phyloP scores from a whole-genome alignment of 2,329 filamentous ascomycete genomes.

The Zopfia rhizophila region DNA sequence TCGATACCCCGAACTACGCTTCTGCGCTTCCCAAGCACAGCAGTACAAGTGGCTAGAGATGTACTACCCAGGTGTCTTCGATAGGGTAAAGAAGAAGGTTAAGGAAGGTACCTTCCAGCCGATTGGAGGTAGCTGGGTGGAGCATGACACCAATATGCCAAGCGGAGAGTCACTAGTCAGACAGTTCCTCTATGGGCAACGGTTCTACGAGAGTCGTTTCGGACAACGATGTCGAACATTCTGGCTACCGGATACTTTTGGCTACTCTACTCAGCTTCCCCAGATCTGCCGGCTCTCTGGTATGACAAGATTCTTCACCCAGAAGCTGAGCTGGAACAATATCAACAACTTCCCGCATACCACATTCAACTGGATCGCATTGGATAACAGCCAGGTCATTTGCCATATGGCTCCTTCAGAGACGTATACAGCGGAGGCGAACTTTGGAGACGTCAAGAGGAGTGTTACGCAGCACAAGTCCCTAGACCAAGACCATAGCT shows the following conservation, averaged over 20 bases:
- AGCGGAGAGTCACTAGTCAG: slow-evolving; percentile 93
- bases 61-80: slow-evolving; percentile 87
- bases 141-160: slow-evolving; percentile 98
- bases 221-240: slow-evolving; percentile 90
- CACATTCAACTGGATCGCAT: slow-evolving; percentile 97
- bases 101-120: slow-evolving; percentile 92
- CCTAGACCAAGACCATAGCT: slow-evolving; percentile 90
- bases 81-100: slow-evolving; percentile 90
- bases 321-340: slow-evolving; percentile 99
- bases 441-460: slow-evolving; percentile 93
- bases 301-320: slow-evolving; percentile 96
- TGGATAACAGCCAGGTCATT: slow-evolving; percentile 95
- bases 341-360: slow-evolving; percentile 99
- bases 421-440: slow-evolving; percentile 92
- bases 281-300: slow-evolving; percentile 94
- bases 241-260: slow-evolving; percentile 98
- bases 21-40: slow-evolving; percentile 92
- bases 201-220: slow-evolving; percentile 94
- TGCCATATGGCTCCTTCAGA: slow-evolving; percentile 98
- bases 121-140: slow-evolving; percentile 97
- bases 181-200: slow-evolving; percentile 94
- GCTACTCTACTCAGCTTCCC: slow-evolving; percentile 93
- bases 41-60: slow-evolving; percentile 98
- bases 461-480: slow-evolving; percentile 95
- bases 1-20: slow-evolving; percentile 90